Evolutionary conservation across 768 basidiomycete species (phyloP).

Genomic region (Amanita subjunquillea): DNA sequence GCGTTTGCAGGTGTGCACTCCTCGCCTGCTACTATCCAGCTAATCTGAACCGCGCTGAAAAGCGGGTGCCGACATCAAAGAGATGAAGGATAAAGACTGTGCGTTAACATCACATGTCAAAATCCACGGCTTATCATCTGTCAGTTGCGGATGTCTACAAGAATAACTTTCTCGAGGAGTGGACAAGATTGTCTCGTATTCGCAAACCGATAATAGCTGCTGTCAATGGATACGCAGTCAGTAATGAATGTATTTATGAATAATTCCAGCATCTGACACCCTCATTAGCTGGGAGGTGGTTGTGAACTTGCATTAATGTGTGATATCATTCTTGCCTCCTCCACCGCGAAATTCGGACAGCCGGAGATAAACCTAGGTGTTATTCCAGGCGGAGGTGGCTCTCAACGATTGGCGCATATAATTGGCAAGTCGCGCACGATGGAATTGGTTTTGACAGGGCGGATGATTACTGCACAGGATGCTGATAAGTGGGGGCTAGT

Average conservation of each 20-base stretch:
- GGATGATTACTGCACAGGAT: slow-evolving; percentile 68
- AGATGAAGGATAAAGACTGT: slow-evolving; percentile 98
- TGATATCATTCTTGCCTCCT: slow-evolving; percentile 89
- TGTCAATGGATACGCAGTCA: slow-evolving; percentile 86
- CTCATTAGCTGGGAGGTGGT: slow-evolving; percentile 80
- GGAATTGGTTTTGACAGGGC: slow-evolving; percentile 89
- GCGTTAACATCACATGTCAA: slow-evolving; percentile 16
- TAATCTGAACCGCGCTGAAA: slow-evolving; percentile 2
- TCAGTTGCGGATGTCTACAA: slow-evolving; percentile 82
- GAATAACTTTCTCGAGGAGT: slow-evolving; percentile 76
- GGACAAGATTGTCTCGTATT: slow-evolving; percentile 62
- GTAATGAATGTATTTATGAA: slow-evolving; percentile 14
- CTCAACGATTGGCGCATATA: slow-evolving; percentile 77
- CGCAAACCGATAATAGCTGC: slow-evolving; percentile 95
- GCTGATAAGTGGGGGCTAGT: slow-evolving; percentile 86
- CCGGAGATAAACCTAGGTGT: slow-evolving; percentile 94
- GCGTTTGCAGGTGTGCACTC: slow-evolving; percentile 81
- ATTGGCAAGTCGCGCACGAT: slow-evolving; percentile 92
- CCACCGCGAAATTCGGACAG: slow-evolving; percentile 88
- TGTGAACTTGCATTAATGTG: slow-evolving; percentile 96
- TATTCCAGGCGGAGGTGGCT: slow-evolving; percentile 92
- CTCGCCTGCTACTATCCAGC: neutral
- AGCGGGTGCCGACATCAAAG: slow-evolving; percentile 98
- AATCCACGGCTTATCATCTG: neutral
- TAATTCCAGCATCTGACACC: neutral